These are phyloP conservation scores for Aspergillus heteromorphus DNA, from an alignment of 495 filamentous ascomycete genomes.

Conservation along the genomic window DNA sequence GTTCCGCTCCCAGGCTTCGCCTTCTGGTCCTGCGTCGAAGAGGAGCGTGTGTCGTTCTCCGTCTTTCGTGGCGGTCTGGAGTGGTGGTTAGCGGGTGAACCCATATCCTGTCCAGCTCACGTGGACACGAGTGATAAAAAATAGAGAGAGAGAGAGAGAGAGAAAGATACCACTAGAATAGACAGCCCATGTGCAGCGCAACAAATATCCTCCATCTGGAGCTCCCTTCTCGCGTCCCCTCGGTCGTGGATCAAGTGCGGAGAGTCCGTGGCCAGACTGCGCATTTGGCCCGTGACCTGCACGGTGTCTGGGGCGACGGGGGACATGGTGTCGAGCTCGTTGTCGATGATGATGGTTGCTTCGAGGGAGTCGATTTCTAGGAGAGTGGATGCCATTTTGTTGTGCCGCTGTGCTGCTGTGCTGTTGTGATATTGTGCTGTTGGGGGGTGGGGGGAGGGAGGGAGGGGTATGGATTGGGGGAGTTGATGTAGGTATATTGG, in stretches of 20 bases:
- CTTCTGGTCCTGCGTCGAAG: constrained; percentile 58
- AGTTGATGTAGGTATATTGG: no score
- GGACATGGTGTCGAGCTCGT: constrained; percentile 56
- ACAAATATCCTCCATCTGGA: constrained; percentile 53
- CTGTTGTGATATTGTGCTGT: neutral
- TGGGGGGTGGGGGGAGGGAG: neutral
- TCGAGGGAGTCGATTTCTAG: constrained; percentile 45
- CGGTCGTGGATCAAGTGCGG: constrained; percentile 28
- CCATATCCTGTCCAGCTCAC: neutral
- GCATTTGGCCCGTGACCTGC: constrained; percentile 38
- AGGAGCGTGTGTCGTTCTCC: constrained; percentile 48
- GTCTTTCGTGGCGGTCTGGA: constrained; percentile 49
- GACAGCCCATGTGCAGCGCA: constrained; percentile 57
- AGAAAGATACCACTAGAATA: constrained; percentile 43
- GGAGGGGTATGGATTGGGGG: neutral
- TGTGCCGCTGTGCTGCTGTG: neutral
- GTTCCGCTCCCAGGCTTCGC: constrained; percentile 51
- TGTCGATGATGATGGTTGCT: constrained; percentile 47
- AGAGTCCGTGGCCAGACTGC: constrained; percentile 29
- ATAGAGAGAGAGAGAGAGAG: no score
- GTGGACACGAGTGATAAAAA: no score
- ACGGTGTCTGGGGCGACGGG: constrained; percentile 44
- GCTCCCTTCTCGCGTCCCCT: constrained; percentile 40
- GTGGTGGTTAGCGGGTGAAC: neutral
- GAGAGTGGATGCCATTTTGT: constrained; percentile 17